Base-by-base conservation (phyloP, 2,329 filamentous ascomycete species). In the Fonsecaea pedrosoi region DNA sequence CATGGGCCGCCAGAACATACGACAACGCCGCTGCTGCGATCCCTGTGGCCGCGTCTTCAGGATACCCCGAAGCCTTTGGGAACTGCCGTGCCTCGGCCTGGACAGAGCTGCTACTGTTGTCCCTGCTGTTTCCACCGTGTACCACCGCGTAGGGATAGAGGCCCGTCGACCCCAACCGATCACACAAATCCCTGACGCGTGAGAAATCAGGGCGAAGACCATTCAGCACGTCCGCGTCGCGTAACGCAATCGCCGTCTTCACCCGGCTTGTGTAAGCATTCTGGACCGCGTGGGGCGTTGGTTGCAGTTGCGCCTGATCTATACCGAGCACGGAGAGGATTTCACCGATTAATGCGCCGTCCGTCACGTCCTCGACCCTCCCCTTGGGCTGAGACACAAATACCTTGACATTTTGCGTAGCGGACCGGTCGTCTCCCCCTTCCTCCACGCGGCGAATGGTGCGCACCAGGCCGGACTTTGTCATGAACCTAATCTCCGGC, bases 61-160 rank as follows among this genome's bases (percentile, higher is more conserved):
- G 60, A 32, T 62, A 62, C 15, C 60, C 60, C 13, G 60, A 62
- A 5, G 60, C 60, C 15, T 62, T 62, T 2, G 60, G 60, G 30
- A 62, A 62, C 50, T 62, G 60, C 18, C 60, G 34, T 15, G 60
- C 60, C n/a, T 62, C 60, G 60, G 54, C 50, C 37, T 62, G 30
- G 10, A 13, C 21, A 13, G 6, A 2, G 18, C 45, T 4, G 21
- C 18, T 21, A 21, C 18, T 25, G 45, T 18, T 9, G 1, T 6
- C 7, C 18, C 9, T 13, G 35, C 1, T 34, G 4, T 48, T 59
- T 3, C 38, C 37, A 6, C 38, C 10, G 10, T 59, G 37, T 1
- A 62, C 50, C 2, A 62, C 18, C 25, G 60, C 60, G n/a, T 62
- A 55, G 13, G 60, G 60, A 32, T 62, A 62, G n/a, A 62, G n/a